These are phyloP conservation scores for Lodderomyces margitis DNA, from an alignment of 1,139 yeast genomes.

Conservation along the genomic window DNA sequence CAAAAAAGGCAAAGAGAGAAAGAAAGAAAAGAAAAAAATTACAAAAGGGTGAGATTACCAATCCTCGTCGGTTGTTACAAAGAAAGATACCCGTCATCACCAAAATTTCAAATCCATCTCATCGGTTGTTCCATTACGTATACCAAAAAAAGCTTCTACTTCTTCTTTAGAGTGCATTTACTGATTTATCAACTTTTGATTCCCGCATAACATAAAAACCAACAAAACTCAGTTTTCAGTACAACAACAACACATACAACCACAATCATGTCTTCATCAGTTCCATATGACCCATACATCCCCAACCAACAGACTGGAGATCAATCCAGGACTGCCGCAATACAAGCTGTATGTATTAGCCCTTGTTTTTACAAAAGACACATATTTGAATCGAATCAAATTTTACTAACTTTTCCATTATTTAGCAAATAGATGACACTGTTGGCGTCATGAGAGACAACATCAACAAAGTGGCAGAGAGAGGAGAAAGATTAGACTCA, in stretches of 20 bases:
- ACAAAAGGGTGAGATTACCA: neutral
- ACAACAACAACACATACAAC: constrained; percentile 3
- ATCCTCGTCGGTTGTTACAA: neutral
- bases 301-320: constrained; percentile 60
- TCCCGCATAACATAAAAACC: constrained; percentile 2
- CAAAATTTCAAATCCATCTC: neutral
- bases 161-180: neutral
- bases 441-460: constrained; percentile 98
- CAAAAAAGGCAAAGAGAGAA: neutral
- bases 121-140: neutral
- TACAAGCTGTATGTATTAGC: constrained; percentile 65
- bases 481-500: constrained; percentile 91
- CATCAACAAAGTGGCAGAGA: constrained; percentile 90
- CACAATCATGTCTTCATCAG: constrained; percentile 67
- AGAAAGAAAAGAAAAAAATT: neutral
- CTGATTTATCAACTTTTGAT: neutral
- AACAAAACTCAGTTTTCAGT: neutral
- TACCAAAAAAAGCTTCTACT: too few relatives aligned
- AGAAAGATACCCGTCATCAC: too few relatives aligned
- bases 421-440: constrained; percentile 87
- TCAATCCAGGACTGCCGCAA: constrained; percentile 73
- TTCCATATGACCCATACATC: constrained; percentile 88
- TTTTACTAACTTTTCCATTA: constrained; percentile 17
- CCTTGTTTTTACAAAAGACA: too few relatives aligned
- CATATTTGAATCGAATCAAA: too few relatives aligned